These are phyloP conservation scores for Corymbia maculata DNA, from an alignment of 345 rosid genomes.

Conservation along the genomic window DNA sequence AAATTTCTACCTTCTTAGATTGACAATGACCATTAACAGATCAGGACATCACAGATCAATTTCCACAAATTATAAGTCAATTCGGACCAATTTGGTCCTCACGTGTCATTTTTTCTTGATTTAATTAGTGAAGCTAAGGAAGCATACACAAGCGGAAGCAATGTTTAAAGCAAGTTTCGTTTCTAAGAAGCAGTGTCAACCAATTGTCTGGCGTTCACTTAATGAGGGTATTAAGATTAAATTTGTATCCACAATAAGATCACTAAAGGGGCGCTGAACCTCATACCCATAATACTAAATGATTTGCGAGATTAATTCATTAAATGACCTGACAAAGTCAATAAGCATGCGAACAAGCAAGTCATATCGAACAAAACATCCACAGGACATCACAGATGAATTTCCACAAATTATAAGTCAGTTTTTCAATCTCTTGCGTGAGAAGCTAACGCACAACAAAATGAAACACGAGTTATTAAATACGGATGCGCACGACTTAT, in stretches of 20 bases:
- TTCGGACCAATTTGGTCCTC: neutral
- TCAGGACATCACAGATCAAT: neutral
- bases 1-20: neutral
- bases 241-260: neutral
- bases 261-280: neutral
- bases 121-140: neutral
- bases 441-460: neutral
- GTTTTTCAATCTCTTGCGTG: neutral
- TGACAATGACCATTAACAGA: neutral
- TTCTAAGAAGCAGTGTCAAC: too few relatives aligned
- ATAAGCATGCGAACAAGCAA: neutral
- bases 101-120: neutral
- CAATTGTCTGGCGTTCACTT: neutral
- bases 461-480: neutral
- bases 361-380: neutral
- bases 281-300: neutral
- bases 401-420: neutral
- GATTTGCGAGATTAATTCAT: neutral
- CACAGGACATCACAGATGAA: neutral
- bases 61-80: neutral
- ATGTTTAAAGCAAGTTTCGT: neutral
- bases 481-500: accelerated
- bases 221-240: neutral
- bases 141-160: neutral
- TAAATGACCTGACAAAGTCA: neutral